Conservation (phyloP, 345 rosid genomes). For the Eucalyptus viminalis region DNA sequence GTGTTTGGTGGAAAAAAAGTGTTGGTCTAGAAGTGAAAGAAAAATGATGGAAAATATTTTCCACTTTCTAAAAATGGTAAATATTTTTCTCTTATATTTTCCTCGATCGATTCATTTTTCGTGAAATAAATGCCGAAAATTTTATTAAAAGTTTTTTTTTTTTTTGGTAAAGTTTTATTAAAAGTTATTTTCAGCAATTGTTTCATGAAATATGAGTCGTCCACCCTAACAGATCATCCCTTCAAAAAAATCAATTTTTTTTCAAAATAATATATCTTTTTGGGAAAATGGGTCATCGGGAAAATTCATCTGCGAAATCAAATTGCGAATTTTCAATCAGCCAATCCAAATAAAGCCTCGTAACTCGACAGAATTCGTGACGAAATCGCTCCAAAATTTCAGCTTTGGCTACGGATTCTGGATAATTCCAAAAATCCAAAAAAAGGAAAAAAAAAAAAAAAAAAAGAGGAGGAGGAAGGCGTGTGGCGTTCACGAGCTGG, state of each 20-base stretch:
- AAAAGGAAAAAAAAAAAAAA: not conserved
- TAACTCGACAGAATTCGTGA: not conserved
- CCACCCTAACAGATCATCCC: accelerated
- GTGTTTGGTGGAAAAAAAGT: no score
- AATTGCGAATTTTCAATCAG: not conserved
- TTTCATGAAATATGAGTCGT: no score
- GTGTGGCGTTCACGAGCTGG: not conserved
- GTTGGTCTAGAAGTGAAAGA: no score
- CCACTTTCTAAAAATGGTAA: no score
- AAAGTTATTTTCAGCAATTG: accelerated
- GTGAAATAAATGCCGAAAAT: no score
- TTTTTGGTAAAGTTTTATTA: no score
- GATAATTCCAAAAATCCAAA: not conserved
- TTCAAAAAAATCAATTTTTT: no score
- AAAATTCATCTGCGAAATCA: not conserved
- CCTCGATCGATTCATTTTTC: accelerated
- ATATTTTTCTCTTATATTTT: no score
- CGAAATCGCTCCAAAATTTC: not conserved
- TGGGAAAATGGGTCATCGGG: not conserved
- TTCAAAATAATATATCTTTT: not conserved
- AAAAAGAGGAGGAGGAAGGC: not conserved
- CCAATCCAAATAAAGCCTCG: not conserved
- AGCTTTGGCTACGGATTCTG: not conserved
- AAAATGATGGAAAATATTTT: no score
- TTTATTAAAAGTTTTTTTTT: no score